These are phyloP conservation scores for Diplodia sapinea DNA, from an alignment of 2,329 filamentous ascomycete species.

Conservation along the genomic window DNA sequence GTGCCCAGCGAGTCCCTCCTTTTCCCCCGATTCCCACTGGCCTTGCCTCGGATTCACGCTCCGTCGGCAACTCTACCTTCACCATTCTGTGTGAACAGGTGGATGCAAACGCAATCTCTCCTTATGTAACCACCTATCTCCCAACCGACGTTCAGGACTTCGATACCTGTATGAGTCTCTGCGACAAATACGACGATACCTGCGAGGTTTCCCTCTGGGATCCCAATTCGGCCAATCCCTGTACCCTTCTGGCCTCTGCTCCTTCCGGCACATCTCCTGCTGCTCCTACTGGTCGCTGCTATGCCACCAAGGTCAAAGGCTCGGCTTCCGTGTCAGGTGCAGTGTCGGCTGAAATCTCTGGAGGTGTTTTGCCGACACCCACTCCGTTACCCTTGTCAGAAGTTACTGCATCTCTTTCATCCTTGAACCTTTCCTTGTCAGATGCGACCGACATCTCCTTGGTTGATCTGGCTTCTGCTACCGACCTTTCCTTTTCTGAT, in stretches of 20 bases:
- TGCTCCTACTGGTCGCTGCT: constrained; percentile 1
- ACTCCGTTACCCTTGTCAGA: neutral
- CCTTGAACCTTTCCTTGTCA: neutral
- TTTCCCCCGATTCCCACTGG: neutral
- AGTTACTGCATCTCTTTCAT: neutral
- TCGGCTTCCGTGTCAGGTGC: neutral
- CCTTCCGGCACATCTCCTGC: neutral
- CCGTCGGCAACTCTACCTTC: constrained; percentile 2
- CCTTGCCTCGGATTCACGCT: neutral
- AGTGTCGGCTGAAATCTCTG: neutral
- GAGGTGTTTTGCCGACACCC: neutral
- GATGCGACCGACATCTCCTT: neutral
- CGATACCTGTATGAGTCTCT: constrained; percentile 11
- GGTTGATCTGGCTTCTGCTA: neutral
- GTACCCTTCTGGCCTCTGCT: constrained; percentile 8
- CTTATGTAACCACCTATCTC: constrained; percentile 4
- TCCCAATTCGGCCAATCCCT: neutral
- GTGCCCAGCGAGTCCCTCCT: neutral
- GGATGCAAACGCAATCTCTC: neutral
- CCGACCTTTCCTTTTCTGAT: neutral
- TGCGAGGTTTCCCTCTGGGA: constrained; percentile 25
- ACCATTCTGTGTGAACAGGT: constrained; percentile 6
- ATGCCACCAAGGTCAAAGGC: constrained; percentile 3
- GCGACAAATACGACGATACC: neutral
- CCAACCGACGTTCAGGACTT: constrained; percentile 10